A percentile compares a stretch with the other conserved stretches of the same genome.
phyloP scores from a whole-genome alignment of 495 filamentous ascomycete species.

The Rusavskia elegans region DNA sequence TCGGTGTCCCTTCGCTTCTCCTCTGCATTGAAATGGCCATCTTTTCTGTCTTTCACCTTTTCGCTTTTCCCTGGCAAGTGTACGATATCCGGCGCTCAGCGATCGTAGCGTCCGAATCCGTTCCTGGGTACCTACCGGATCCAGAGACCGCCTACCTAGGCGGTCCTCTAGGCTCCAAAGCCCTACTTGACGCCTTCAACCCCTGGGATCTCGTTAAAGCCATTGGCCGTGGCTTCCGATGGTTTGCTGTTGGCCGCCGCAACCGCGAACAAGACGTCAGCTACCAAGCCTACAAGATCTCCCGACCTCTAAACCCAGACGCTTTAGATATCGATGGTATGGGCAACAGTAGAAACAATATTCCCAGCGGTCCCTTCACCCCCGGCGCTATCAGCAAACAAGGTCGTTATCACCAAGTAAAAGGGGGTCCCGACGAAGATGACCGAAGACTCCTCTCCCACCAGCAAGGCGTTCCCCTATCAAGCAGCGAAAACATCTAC shows the following conservation, averaged over 20 bases:
- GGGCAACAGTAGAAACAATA: background rate
- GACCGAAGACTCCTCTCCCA: conserved; percentile 1
- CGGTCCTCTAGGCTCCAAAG: conserved; percentile 44
- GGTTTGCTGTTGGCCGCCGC: conserved; percentile 62
- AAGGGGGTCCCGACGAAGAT: background rate
- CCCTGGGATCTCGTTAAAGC: conserved; percentile 73
- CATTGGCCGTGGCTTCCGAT: conserved; percentile 57
- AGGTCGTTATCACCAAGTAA: background rate
- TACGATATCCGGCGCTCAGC: conserved; percentile 30
- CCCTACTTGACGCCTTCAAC: conserved; percentile 61
- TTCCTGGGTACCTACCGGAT: conserved; percentile 31
- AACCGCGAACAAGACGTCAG: conserved; percentile 33
- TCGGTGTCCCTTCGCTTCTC: conserved; percentile 63
- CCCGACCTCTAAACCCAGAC: background rate
- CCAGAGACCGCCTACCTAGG: conserved; percentile 39
- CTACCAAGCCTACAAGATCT: conserved; percentile 19
- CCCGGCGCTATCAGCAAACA: background rate
- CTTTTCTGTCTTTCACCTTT: conserved; percentile 65
- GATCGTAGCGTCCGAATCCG: conserved; percentile 23
- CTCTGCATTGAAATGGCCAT: conserved; percentile 81
- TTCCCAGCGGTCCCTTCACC: background rate
- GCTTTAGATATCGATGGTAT: background rate
- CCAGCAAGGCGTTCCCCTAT: background rate
- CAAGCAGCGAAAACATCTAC: background rate
- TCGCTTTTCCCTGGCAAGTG: conserved; percentile 62